Percentiles rank a stretch among this genome's conserved stretches.
Conservation (phyloP, 495 filamentous ascomycete genomes). For the Eremomyces bilateralis region DNA sequence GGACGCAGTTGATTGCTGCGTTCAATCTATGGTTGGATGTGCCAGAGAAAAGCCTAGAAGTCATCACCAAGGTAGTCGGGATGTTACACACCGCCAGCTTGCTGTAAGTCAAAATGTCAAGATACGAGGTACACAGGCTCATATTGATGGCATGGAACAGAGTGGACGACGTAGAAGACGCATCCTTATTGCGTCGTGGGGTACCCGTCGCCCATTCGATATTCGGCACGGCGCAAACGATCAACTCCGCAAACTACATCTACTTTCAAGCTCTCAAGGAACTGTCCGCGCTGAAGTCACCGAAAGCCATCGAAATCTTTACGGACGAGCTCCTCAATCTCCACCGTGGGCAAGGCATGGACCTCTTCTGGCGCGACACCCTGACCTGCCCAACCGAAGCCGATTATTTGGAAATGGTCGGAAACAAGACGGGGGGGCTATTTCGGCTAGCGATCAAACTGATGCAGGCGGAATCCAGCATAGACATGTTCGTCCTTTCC, state of each 20-base stretch:
- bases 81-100: slow-evolving; percentile 92
- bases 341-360: slow-evolving; percentile 92
- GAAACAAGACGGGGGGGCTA: slow-evolving; percentile 90
- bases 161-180: slow-evolving; percentile 59
- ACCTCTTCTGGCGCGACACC: slow-evolving; percentile 91
- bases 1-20: slow-evolving; percentile 62
- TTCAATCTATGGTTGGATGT: slow-evolving; percentile 86
- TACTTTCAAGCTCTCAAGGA: slow-evolving; percentile 74
- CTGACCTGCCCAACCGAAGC: slow-evolving; percentile 85
- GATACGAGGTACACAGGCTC: slow-evolving; percentile 10
- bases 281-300: slow-evolving; percentile 51
- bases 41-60: slow-evolving; percentile 47
- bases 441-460: slow-evolving; percentile 87
- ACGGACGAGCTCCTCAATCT: slow-evolving; percentile 81
- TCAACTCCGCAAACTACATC: slow-evolving; percentile 92
- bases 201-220: slow-evolving; percentile 85
- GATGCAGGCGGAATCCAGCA: slow-evolving; percentile 75
- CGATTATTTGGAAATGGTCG: slow-evolving; percentile 97
- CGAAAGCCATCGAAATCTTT: slow-evolving; percentile 47
- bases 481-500: slow-evolving; percentile 26
- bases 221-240: slow-evolving; percentile 87
- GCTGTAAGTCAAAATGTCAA: slow-evolving; percentile 24
- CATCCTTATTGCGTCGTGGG: slow-evolving; percentile 62
- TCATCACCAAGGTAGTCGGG: slow-evolving; percentile 71
- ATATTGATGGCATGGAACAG: slow-evolving; percentile 20